These are phyloP conservation scores for Chaetomium olivaceum DNA, from an alignment of 2,329 filamentous ascomycete species.

Conservation along the genomic window DNA sequence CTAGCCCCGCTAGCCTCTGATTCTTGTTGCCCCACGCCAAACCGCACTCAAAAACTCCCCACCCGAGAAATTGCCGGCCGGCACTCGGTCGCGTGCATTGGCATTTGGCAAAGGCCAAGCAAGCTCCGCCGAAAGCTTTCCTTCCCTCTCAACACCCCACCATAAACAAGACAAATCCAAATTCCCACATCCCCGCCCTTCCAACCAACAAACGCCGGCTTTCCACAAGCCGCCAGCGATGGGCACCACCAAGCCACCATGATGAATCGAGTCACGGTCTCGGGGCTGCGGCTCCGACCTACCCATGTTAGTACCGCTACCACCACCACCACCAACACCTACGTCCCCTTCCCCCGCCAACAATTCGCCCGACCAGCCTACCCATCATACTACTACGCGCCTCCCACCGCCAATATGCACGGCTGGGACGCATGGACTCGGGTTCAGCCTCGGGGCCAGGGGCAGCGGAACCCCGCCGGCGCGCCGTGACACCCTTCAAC, in stretches of 20 bases:
- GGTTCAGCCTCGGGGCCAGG: no score
- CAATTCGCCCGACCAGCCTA: conserved; percentile 16
- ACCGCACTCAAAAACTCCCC: conserved; percentile 40
- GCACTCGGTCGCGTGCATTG: conserved; percentile 1
- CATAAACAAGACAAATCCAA: background rate
- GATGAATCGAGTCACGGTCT: conserved; percentile 46
- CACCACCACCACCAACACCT: no score
- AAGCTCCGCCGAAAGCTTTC: conserved; percentile 7
- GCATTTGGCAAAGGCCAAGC: background rate
- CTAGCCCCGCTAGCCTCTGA: conserved; percentile 13
- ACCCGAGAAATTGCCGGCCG: conserved; percentile 24
- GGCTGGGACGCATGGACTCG: conserved; percentile 35
- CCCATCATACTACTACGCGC: conserved; percentile 25
- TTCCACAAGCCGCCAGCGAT: conserved; percentile 34
- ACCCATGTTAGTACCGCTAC: background rate
- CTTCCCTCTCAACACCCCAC: background rate
- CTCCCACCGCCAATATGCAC: conserved; percentile 57
- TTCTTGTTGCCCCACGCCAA: conserved; percentile 24
- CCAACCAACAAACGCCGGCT: conserved; percentile 11
- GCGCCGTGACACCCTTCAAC: conserved; percentile 77
- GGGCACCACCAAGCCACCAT: conserved; percentile 41
- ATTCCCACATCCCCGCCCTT: background rate
- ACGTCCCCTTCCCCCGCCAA: background rate
- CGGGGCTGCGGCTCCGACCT: conserved; percentile 25
- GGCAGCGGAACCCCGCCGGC: conserved; percentile 53